These are phyloP conservation scores for Bathelium albidoporum DNA, from an alignment of 495 filamentous ascomycete species.

Conservation along the genomic window DNA sequence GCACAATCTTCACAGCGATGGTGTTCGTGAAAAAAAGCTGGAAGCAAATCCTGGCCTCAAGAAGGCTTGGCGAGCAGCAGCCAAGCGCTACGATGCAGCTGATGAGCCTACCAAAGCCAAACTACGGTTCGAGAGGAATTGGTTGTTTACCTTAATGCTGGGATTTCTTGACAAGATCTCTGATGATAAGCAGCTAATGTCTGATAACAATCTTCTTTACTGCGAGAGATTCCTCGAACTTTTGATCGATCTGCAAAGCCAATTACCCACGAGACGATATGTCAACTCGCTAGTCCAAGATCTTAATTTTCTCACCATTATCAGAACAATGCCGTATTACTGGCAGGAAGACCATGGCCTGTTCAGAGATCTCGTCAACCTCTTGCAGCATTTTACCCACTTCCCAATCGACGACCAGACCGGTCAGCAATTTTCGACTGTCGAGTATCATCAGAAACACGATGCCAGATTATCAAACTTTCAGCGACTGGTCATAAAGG, in stretches of 20 bases:
- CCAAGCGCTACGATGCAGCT: slow-evolving; percentile 76
- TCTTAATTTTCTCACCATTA: slow-evolving; percentile 73
- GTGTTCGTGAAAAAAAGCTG: slow-evolving; percentile 55
- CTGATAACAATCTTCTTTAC: slow-evolving; percentile 59
- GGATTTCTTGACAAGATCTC: slow-evolving; percentile 64
- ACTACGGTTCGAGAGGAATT: slow-evolving; percentile 83
- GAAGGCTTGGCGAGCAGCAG: slow-evolving; percentile 84
- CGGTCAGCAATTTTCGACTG: slow-evolving; percentile 58
- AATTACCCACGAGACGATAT: slow-evolving; percentile 87
- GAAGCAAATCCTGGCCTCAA: slow-evolving; percentile 57
- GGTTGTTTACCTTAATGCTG: slow-evolving; percentile 79
- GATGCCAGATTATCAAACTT: slow-evolving; percentile 65
- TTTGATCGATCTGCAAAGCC: slow-evolving; percentile 80
- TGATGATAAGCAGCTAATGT: slow-evolving; percentile 13
- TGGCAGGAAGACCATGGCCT: slow-evolving; percentile 63
- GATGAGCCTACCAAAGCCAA: slow-evolving; percentile 70
- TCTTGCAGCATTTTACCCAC: slow-evolving; percentile 73
- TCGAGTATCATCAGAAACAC: slow-evolving; percentile 70
- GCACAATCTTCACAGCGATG: slow-evolving; percentile 75
- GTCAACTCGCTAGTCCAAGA: slow-evolving; percentile 89
- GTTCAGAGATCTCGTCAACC: slow-evolving; percentile 66
- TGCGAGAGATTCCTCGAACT: slow-evolving; percentile 92
- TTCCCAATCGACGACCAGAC: slow-evolving; percentile 91
- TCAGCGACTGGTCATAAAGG: slow-evolving; percentile 69
- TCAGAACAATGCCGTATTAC: slow-evolving; percentile 69